phyloP scores from a whole-genome alignment of 2,329 filamentous ascomycete species.

The Davidsoniella australis region DNA sequence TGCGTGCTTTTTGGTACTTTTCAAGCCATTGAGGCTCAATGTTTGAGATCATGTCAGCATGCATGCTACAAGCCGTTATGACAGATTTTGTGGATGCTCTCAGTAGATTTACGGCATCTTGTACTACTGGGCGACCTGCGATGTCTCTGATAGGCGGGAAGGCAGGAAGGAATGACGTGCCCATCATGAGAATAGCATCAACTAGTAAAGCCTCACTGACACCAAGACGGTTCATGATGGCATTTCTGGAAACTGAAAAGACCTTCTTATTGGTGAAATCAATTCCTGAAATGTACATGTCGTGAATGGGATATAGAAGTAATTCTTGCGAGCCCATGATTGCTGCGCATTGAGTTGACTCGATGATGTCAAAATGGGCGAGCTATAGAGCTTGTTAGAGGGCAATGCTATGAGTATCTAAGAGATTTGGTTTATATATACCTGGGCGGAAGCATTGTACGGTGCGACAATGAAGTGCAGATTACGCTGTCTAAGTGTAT shows the following conservation, averaged over 20 bases:
- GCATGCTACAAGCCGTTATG: slow-evolving; percentile 55
- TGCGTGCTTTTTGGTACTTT: slow-evolving; percentile 69
- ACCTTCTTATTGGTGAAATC: slow-evolving; percentile 56
- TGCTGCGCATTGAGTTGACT: slow-evolving; percentile 52
- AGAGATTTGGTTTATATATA: slow-evolving; percentile 23
- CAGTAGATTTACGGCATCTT: slow-evolving; percentile 64
- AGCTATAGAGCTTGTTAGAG: slow-evolving; percentile 32
- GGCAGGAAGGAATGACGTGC: slow-evolving; percentile 60
- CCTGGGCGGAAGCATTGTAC: slow-evolving; percentile 76
- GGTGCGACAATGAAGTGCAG: slow-evolving; percentile 71
- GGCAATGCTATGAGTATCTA: slow-evolving; percentile 15
- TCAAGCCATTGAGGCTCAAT: slow-evolving; percentile 63
- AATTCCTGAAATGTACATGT: slow-evolving; percentile 48
- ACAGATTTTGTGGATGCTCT: slow-evolving; percentile 52
- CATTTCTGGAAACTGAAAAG: slow-evolving; percentile 44
- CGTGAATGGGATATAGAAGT: slow-evolving; percentile 69
- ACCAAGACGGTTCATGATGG: slow-evolving; percentile 47
- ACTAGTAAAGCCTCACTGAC: slow-evolving; percentile 57
- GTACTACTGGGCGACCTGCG: slow-evolving; percentile 43
- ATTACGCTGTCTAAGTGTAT: slow-evolving; percentile 48
- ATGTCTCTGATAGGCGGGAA: slow-evolving; percentile 60
- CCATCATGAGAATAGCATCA: slow-evolving; percentile 68
- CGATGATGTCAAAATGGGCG: slow-evolving; percentile 55
- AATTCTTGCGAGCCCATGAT: slow-evolving; percentile 74
- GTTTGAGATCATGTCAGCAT: slow-evolving; percentile 59